Percentiles rank a stretch among this genome's conserved stretches.
Evolutionary conservation across 257 asterid species (phyloP).

Genomic region (Knoxia roxburghii): DNA sequence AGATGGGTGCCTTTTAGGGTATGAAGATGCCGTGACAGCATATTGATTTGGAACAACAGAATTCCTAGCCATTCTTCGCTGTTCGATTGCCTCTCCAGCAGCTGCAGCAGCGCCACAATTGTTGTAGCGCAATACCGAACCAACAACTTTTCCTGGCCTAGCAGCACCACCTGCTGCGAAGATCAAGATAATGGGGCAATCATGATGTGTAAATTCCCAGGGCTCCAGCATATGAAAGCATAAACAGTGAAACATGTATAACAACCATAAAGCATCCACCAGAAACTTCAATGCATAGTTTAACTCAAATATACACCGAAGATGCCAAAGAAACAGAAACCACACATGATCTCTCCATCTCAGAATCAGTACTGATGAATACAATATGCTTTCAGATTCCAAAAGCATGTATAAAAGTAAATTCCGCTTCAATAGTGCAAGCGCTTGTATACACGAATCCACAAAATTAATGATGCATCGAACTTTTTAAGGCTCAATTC

Average conservation of each 20-base stretch:
- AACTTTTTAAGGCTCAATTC: neutral
- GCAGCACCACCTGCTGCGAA: constrained; percentile 58
- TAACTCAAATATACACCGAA: neutral
- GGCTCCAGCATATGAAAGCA: neutral
- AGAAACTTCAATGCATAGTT: no score
- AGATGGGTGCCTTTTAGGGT: constrained; percentile 39
- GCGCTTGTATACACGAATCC: neutral
- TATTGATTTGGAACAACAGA: constrained; percentile 57
- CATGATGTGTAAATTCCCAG: neutral
- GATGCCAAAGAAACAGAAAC: no score
- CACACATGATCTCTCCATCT: no score
- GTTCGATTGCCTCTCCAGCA: constrained; percentile 49
- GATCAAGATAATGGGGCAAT: neutral
- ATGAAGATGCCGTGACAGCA: constrained; percentile 44
- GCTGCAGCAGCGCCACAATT: constrained; percentile 51
- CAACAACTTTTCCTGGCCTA: constrained; percentile 70
- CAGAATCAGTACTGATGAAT: no score
- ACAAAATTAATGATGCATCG: neutral
- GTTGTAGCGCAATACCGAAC: constrained; percentile 56
- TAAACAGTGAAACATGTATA: neutral
- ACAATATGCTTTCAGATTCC: no score
- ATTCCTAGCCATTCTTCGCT: constrained; percentile 51
- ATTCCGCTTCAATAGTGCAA: neutral
- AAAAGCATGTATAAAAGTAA: neutral
- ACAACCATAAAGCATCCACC: neutral